A percentile compares a stretch with the other conserved stretches of the same genome.
These are phyloP conservation scores for Medicago ruthenica DNA, from an alignment of 306 rosid species.

Conservation along the genomic window DNA sequence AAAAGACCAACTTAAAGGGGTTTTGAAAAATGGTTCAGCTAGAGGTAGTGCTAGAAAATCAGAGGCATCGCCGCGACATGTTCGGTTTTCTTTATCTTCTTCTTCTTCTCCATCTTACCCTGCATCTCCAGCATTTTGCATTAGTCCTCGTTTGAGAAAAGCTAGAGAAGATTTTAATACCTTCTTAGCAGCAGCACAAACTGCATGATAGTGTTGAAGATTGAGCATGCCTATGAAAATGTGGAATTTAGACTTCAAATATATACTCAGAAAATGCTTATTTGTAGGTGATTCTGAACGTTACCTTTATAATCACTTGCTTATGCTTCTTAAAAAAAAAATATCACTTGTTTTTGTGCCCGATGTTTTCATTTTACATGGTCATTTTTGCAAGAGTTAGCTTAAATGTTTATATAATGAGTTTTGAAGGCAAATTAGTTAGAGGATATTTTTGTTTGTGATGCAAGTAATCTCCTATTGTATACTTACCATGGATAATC, in stretches of 20 bases:
- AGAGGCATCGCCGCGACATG: constrained; percentile 62
- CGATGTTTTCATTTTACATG: constrained; percentile 23
- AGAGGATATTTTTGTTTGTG: neutral
- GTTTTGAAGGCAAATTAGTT: neutral
- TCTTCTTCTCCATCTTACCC: constrained; percentile 61
- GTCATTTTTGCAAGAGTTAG: neutral
- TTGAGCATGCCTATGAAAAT: neutral
- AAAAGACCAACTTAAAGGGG: constrained; percentile 60
- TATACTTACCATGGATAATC: neutral
- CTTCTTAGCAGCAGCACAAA: constrained; percentile 80
- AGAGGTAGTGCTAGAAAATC: constrained; percentile 59
- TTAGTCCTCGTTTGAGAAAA: constrained; percentile 69
- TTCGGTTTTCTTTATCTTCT: constrained; percentile 67
- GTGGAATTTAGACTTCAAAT: neutral
- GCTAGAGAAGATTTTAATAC: constrained; percentile 81
- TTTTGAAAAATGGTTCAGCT: constrained; percentile 57
- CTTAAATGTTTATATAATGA: constrained; percentile 9
- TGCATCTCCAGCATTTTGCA: constrained; percentile 64
- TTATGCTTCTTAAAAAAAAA: no score
- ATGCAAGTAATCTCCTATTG: neutral
- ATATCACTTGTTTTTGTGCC: no score
- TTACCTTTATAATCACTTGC: neutral
- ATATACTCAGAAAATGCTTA: neutral
- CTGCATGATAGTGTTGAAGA: constrained; percentile 44
- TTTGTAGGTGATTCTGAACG: neutral